Evolutionary conservation across 345 rosid genomes (phyloP), one percentile per base, ranked within the genome.

Genomic region (Euphorbia tirucalli): DNA sequence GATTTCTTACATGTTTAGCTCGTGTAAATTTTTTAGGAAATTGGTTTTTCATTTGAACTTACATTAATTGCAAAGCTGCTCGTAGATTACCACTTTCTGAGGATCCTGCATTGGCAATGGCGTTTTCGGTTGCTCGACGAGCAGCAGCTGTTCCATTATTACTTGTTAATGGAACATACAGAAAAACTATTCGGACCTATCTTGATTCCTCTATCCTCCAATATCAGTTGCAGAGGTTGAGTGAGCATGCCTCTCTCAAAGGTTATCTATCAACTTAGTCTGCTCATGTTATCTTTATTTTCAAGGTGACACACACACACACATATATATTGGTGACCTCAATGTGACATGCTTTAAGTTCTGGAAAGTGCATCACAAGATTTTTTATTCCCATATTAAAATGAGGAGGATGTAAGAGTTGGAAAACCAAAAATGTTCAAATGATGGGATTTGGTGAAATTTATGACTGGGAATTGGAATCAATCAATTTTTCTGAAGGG

Each of bases 91-190:
- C 95, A 28, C 97, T 92, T 73, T 89, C 99, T 11, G 99, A 95
- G 83, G 99, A 95, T 85, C 94, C 93, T 82, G 96, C 99, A 67
- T 79, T 95, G 74, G 98, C 98, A 74, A 95, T 95, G 99, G 99
- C 98, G 62, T 92, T 95, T 80, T 93, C 99, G 54, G 99, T 90
- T 74, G 87, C 97, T 54, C 86, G 98, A 56, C 85, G 98, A 80
- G 98, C 99, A 76, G 97, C 99, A 74, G 98, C 97, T 71, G 92
- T 93, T 57, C 99, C 99, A 21, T 65, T 89, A 50, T 87, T 95
- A 72, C 99, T 95, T 59, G 98, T 93, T 52, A 95, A 95, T 85
- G 99, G 99, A 83, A 95, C 99, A 37, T 93, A 95, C 73, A 79
- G 99, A 76, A 95, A 89, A 83, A 90, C 92, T 25, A 79, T 91